Evolutionary conservation across 139 green algal genomes (phyloP), one percentile per base, ranked within the genome.

Genomic region (Coelastrella sp.): DNA sequence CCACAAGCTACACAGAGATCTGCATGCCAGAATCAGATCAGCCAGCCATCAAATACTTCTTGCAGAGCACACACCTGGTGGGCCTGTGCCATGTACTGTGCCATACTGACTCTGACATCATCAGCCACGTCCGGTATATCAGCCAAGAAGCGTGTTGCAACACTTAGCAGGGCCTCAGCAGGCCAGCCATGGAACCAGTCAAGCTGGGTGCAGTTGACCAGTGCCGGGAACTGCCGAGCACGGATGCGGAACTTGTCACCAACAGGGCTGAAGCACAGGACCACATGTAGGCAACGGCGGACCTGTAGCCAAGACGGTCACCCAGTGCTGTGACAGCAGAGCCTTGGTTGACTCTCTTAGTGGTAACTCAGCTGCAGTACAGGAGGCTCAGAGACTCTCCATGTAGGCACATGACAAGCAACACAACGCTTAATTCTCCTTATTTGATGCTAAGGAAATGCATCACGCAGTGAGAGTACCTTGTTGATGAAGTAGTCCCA

Each of bases 401-500:
- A 9, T 17, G 5, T 73, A n/a, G 7, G 4, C 35, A 73, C 15
- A 73, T n/a, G 65, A 73, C 7, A 19, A 73, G 65, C 65, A 73
- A 4, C 19, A 73, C 65, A 73, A 19, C 7, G 4, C 65, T n/a
- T 73, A 5, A 17, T 73, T 9, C 65, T 17, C 65, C 65, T 73
- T 49, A 49, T 1, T 49, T 3, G 3, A 49, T 49, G 35, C 1
- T 49, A 3, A 3, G 1, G 35, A 3, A 58, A 89, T 0, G 4
- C 75, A 82, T 58, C 86, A 49, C 3, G 35, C 3, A 49, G 35
- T 49, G 35, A 49, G 35, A 15, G 17, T 25, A 97, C 96, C 93
- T 97, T 97, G 81, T 97, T 92, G 68, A 98, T 97, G 92, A 99
- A 98, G 89, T 97, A 98, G 61, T 98, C 94, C 96, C 96, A 99